Percentiles rank a stretch among this genome's conserved stretches.
phyloP scores from a whole-genome alignment of 176 grass and related monocot genomes.

The Hsuehochloa calcarea region DNA sequence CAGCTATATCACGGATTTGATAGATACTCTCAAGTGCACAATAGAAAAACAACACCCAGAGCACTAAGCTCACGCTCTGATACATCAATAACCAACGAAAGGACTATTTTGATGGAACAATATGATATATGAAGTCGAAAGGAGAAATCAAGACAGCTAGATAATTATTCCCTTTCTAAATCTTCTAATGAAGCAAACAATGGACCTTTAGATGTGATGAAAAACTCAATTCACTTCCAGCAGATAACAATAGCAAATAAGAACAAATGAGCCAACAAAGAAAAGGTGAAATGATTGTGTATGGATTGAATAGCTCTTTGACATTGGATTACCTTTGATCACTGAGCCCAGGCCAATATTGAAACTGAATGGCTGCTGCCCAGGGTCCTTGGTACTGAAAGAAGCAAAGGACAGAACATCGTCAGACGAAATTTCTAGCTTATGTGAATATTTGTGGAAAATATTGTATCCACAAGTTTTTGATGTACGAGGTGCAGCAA shows the following conservation, averaged over 20 bases:
- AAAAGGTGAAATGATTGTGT: background rate
- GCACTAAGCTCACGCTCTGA: background rate
- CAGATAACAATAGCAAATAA: background rate
- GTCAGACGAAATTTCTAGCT: background rate
- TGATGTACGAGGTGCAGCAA: background rate
- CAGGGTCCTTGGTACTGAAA: slow-evolving; percentile 91
- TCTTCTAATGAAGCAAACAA: background rate
- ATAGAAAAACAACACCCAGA: background rate
- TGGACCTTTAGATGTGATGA: background rate
- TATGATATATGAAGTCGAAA: background rate
- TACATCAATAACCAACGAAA: background rate
- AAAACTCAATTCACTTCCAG: background rate
- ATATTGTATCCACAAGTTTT: background rate
- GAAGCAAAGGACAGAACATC: slow-evolving; percentile 2
- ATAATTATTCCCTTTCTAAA: background rate
- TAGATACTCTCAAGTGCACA: background rate
- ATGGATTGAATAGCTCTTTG: background rate
- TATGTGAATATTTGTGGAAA: background rate
- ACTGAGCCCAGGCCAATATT: slow-evolving; percentile 75
- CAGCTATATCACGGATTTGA: background rate
- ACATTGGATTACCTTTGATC: slow-evolving; percentile 72
- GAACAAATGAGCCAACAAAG: background rate
- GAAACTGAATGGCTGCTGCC: slow-evolving; percentile 88
- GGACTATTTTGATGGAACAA: background rate
- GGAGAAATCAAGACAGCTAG: background rate